phyloP scores from a whole-genome alignment of 768 basidiomycete species.

The Termitomyces sp. region DNA sequence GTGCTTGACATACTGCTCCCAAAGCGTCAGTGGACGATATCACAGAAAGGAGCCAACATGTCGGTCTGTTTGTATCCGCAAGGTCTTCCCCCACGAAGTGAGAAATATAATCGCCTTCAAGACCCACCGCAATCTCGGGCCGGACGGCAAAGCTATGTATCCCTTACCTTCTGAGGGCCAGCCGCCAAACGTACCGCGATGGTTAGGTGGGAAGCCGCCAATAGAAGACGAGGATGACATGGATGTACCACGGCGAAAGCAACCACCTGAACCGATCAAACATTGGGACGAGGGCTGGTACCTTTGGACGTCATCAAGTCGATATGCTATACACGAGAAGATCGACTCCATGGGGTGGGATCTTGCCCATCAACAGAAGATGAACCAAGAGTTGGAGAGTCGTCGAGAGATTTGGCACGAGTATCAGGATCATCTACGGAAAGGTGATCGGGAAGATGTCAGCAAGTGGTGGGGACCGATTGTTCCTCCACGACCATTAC shows the following conservation, averaged over 20 bases:
- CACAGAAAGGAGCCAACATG: slow-evolving; percentile 50
- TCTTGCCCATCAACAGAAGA: slow-evolving; percentile 46
- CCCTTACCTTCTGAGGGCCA: slow-evolving; percentile 71
- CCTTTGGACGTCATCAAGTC: slow-evolving; percentile 59
- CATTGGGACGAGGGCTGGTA: slow-evolving; percentile 79
- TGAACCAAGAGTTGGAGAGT: slow-evolving; percentile 36
- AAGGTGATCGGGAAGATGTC: slow-evolving; percentile 17
- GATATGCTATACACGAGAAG: slow-evolving; percentile 51
- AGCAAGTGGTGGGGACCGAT: slow-evolving; percentile 38
- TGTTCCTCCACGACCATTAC: slow-evolving; percentile 35
- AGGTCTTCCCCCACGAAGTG: slow-evolving; percentile 66
- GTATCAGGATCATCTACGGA: slow-evolving; percentile 43
- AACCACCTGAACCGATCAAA: slow-evolving; percentile 34
- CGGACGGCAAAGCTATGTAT: slow-evolving; percentile 48
- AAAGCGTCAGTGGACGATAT: slow-evolving; percentile 51
- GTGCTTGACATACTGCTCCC: slow-evolving; percentile 61
- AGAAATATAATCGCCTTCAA: slow-evolving; percentile 46
- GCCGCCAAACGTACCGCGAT: slow-evolving; percentile 38
- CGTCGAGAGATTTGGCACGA: slow-evolving; percentile 45
- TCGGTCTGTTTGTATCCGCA: slow-evolving; percentile 59
- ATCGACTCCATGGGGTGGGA: slow-evolving; percentile 56
- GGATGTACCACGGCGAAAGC: slow-evolving; percentile 11
- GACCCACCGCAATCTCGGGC: slow-evolving; percentile 35
- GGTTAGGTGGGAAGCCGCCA: slow-evolving; percentile 38
- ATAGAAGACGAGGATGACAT: slow-evolving; percentile 31